Evolutionary conservation across 225 moss, liverwort and hornwort species (phyloP), one percentile per base, ranked within the genome.

Genomic region (Bryoerythrophyllum caledonicum): DNA sequence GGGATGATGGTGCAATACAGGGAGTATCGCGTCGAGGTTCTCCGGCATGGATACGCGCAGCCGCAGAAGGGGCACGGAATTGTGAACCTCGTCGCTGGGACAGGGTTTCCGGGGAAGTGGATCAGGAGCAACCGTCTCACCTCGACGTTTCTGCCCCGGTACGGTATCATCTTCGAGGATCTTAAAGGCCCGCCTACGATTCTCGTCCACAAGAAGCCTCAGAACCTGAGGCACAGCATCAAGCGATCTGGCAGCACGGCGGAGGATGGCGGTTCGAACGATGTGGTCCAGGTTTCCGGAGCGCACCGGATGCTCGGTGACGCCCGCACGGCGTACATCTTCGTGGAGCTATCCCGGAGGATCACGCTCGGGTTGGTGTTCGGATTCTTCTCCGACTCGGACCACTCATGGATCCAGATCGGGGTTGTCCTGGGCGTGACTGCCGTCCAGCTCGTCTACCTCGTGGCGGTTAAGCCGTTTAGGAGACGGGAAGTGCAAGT

Each of bases 141-240:
- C 4, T 70, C 80, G 0, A 77, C 86, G 23, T 94, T 94, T 28
- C 76, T 91, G 28, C 84, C 86, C 10, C 88, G 88, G 26, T 94
- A 86, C 68, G 90, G 93, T 9, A 55, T 90, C 17, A 76, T 90
- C 27, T 91, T 91, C 48, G 93, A 91, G 81, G 93, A 94, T 55
- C 74, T 83, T 25, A 94, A 94, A 71, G 93, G 93, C 26, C 93
- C 93, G 25, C 93, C 93, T 2, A 90, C 86, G 76, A 73, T 91
- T 35, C 72, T 89, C 21, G 60, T 81, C 5, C 63, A 84, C 65
- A 83, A 88, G 23, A 56, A 76, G 27, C 15, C 44, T 27, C 87
- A 85, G 8, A 91, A 70, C 41, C 85, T 87, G 74, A 63, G 84
- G 8, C 79, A 79, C 30, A 91, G 86, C 40, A 75, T 78, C 49